Conservation (phyloP, 371 early-diverging fungal genomes). For the Actinomucor elegans region DNA sequence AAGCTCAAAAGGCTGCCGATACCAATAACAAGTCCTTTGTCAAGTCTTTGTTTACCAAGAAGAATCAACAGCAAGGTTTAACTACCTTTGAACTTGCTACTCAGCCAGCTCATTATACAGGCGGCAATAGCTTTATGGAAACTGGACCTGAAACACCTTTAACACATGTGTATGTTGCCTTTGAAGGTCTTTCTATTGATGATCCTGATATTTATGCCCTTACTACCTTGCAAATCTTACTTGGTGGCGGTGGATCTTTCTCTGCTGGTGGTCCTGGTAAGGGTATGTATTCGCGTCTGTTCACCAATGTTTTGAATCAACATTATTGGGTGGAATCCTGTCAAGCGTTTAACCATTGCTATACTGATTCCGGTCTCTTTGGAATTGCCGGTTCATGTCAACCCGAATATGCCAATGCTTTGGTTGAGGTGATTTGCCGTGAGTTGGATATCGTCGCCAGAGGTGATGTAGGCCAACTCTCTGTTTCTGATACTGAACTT, state of each 20-base stretch:
- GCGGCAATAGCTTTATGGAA: constrained; percentile 74
- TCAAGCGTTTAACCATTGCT: constrained; percentile 87
- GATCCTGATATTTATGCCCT: constrained; percentile 90
- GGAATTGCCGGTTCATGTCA: constrained; percentile 89
- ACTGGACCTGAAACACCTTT: constrained; percentile 65
- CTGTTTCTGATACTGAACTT: constrained; percentile 65
- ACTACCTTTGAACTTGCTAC: constrained; percentile 40
- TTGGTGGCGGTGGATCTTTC: constrained; percentile 97
- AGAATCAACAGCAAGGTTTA: neutral
- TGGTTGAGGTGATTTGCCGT: constrained; percentile 82
- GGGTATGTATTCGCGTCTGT: constrained; percentile 97
- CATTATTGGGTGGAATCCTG: constrained; percentile 94
- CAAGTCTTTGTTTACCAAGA: constrained; percentile 25
- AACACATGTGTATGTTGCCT: constrained; percentile 88
- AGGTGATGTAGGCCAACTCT: constrained; percentile 27
- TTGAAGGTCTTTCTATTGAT: constrained; percentile 79
- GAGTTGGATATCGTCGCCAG: constrained; percentile 78
- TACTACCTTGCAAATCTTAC: constrained; percentile 85
- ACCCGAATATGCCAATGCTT: constrained; percentile 62
- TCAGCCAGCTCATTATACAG: constrained; percentile 73
- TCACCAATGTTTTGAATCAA: constrained; percentile 92
- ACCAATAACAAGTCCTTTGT: constrained; percentile 19
- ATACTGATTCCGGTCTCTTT: constrained; percentile 90
- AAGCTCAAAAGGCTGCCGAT: neutral
- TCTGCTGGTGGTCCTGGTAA: constrained; percentile 98